Evolutionary conservation across 108 stramenopile genomes (phyloP).

Genomic region (Pseudonitzschia delicatissima): DNA sequence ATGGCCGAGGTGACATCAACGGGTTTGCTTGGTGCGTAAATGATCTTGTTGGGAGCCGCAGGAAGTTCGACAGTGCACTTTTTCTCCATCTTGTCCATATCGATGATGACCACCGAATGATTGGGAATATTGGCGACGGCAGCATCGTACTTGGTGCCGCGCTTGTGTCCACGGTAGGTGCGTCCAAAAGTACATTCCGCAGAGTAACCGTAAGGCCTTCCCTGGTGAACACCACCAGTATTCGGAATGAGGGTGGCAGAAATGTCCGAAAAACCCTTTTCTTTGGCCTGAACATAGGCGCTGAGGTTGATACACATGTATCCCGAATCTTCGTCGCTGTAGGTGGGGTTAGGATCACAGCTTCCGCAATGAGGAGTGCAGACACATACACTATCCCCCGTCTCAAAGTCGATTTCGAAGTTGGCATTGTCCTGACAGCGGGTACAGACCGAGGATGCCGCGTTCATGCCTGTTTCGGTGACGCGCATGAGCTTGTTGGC

Average conservation of each 20-base stretch:
- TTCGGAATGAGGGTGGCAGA: constrained; percentile 9
- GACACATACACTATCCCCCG: neutral
- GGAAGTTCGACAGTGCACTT: constrained; percentile 11
- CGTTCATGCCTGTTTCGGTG: neutral
- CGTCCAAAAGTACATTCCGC: constrained; percentile 23
- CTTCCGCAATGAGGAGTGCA: constrained; percentile 17
- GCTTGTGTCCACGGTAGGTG: constrained; percentile 26
- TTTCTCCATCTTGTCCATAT: constrained; percentile 12
- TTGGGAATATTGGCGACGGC: constrained; percentile 13
- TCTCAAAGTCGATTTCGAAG: neutral
- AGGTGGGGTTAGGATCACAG: constrained; percentile 1
- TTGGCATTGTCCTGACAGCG: neutral
- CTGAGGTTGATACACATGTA: constrained; percentile 11
- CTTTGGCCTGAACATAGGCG: neutral
- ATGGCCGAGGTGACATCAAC: neutral
- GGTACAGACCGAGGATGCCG: neutral
- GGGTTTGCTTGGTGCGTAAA: constrained; percentile 9
- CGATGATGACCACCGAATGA: constrained; percentile 13
- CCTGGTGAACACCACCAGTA: constrained; percentile 16
- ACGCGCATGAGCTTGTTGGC: neutral
- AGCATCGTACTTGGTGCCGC: constrained; percentile 21
- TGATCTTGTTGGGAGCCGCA: neutral
- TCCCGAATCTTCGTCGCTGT: neutral
- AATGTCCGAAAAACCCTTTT: neutral
- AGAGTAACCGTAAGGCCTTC: constrained; percentile 10